A percentile compares a stretch with the other conserved stretches of the same genome.
Conservation (phyloP, 2,329 filamentous ascomycete genomes). For the Ophiocordyceps polyrhachis-furcata region DNA sequence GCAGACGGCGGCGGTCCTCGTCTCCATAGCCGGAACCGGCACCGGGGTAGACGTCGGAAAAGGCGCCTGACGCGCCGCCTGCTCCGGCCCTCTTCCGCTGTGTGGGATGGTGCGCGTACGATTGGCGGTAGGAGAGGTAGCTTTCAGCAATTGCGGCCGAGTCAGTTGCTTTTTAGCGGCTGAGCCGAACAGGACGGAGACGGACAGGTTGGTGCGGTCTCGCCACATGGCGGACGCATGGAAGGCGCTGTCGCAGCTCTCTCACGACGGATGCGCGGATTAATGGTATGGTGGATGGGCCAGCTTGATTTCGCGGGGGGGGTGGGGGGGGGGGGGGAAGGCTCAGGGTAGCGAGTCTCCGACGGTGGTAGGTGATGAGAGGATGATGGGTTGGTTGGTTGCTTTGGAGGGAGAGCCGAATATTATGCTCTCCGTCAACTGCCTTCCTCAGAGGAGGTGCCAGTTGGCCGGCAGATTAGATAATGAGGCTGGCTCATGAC, state of each 20-base stretch:
- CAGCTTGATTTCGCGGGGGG: background rate
- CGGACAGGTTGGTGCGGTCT: conserved; percentile 95
- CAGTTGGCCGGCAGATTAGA: too few species aligned
- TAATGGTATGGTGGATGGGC: background rate
- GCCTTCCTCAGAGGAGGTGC: too few species aligned
- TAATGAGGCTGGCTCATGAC: too few species aligned
- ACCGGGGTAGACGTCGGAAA: conserved; percentile 38
- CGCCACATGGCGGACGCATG: conserved; percentile 73
- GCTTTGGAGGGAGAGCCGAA: too few species aligned
- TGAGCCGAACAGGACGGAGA: conserved; percentile 4
- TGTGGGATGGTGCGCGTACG: conserved; percentile 83
- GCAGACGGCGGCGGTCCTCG: conserved; percentile 55
- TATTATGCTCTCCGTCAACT: too few species aligned
- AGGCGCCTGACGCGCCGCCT: conserved; percentile 29
- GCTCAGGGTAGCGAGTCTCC: too few species aligned
- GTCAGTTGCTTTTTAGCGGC: background rate
- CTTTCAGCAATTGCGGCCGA: conserved; percentile 24
- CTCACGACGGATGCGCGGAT: background rate
- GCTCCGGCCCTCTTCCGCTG: conserved; percentile 57
- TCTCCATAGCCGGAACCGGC: conserved; percentile 16
- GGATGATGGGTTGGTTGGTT: too few species aligned
- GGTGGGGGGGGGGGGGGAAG: too few species aligned
- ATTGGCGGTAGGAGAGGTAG: conserved; percentile 98
- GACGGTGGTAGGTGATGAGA: too few species aligned
- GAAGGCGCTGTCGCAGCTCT: conserved; percentile 5